phyloP scores from a whole-genome alignment of 2,329 filamentous ascomycete genomes.

The Trichoderma lentiforme region DNA sequence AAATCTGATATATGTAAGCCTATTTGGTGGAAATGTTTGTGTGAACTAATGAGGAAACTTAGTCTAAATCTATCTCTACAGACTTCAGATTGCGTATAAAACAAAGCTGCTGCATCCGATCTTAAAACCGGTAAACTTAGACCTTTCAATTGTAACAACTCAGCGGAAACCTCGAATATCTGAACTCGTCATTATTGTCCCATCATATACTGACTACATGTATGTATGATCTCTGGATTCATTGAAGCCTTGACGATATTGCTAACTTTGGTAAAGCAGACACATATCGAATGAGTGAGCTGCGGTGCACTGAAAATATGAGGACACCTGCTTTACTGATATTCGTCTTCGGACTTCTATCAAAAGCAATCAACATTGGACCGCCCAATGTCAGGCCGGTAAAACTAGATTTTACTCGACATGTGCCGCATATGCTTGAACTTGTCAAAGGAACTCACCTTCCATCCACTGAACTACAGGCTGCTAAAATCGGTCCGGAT shows the following conservation, averaged over 20 bases:
- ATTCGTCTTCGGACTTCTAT: neutral
- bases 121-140: neutral
- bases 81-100: neutral
- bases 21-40: neutral
- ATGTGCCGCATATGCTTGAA: neutral
- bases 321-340: neutral
- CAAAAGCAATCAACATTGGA: neutral
- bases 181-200: neutral
- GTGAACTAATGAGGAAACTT: neutral
- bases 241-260: neutral
- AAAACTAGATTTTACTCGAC: neutral
- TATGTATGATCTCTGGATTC: neutral
- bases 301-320: neutral
- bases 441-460: neutral
- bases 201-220: neutral
- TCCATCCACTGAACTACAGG: neutral
- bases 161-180: neutral
- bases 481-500: neutral
- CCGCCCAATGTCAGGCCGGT: neutral
- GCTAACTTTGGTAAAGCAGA: neutral
- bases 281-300: neutral
- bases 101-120: neutral
- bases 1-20: neutral
- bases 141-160: neutral
- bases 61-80: neutral